These are phyloP conservation scores for Dactylellina parvicollis DNA, from an alignment of 2,329 filamentous ascomycete genomes.

Conservation along the genomic window DNA sequence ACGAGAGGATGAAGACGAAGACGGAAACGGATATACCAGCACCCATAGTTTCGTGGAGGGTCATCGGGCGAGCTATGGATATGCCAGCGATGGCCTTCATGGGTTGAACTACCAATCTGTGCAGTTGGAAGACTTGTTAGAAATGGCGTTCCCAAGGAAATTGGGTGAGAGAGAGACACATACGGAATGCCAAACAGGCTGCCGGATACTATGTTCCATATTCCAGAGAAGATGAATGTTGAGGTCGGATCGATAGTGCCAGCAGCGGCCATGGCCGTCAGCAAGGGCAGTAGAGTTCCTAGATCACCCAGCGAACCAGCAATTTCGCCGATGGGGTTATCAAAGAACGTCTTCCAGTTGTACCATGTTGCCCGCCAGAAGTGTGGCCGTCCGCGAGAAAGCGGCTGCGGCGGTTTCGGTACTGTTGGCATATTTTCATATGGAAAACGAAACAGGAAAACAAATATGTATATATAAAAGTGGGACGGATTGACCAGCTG, in stretches of 20 bases:
- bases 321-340: conserved; percentile 75
- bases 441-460: background rate
- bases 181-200: conserved; percentile 83
- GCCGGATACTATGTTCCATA: conserved; percentile 87
- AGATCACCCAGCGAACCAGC: conserved; percentile 74
- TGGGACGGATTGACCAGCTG: background rate
- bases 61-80: conserved; percentile 76
- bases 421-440: conserved; percentile 39
- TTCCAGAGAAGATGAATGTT: conserved; percentile 86
- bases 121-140: conserved; percentile 9
- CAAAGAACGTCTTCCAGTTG: conserved; percentile 64
- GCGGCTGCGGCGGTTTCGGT: conserved; percentile 43
- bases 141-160: background rate
- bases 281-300: conserved; percentile 53
- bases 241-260: conserved; percentile 81
- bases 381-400: conserved; percentile 48
- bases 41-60: conserved; percentile 76
- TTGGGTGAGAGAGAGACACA: background rate
- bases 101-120: conserved; percentile 59
- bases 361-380: conserved; percentile 53
- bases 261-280: conserved; percentile 75
- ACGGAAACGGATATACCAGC: conserved; percentile 82
- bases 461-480: conserved; percentile 10
- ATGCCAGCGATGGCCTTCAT: conserved; percentile 91
- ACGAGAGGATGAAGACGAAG: conserved; percentile 78